Evolutionary conservation across 306 rosid species (phyloP), one percentile per base, ranked within the genome.

Genomic region (Sicyos baderoa): DNA sequence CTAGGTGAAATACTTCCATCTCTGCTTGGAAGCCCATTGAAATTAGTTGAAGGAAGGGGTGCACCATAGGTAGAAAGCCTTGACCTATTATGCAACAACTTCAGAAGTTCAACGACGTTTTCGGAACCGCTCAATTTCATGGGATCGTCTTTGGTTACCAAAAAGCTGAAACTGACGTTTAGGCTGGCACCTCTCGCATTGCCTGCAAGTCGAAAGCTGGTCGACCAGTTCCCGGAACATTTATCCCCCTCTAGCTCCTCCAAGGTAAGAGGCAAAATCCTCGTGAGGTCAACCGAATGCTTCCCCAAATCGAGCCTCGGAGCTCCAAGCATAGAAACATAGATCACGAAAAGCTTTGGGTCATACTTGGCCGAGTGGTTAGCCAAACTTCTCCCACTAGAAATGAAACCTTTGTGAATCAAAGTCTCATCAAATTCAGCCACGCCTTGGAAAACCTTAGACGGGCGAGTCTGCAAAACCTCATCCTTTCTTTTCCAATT

Each of bases 151-250:
- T 51, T 85, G 72, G 75, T 72, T 9, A 84, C 83, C 78, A 69
- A 80, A 81, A 83, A 90, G 48, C 95, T 82, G 74, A 90, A 84
- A 84, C 97, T 86, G 68, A 83, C 95, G 69, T 84, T 83, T 22
- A 88, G 69, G 65, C 21, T 80, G 73, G 90, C 95, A 73, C 97
- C 97, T 62, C 68, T 76, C 27, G 92, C 95, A 72, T 81, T 86
- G 57, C 88, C 97, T 1, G 81, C 76, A 76, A 90, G 85, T 63
- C 77, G 81, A 67, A 90, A 90, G 81, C 86, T 90, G 1, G 92
- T 86, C 11, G 81, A 84, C 95, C 95, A 90, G 72, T 80, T 83
- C 54, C 88, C 90, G 5, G 77, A 81, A 66, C 82, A 81, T 66
- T 83, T 88, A 27, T 77, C 88, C 60, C 88, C 90, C 67, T 80